Evolutionary conservation across 2,329 filamentous ascomycete species (phyloP).

Genomic region (Trichophyton schoenleinii): DNA sequence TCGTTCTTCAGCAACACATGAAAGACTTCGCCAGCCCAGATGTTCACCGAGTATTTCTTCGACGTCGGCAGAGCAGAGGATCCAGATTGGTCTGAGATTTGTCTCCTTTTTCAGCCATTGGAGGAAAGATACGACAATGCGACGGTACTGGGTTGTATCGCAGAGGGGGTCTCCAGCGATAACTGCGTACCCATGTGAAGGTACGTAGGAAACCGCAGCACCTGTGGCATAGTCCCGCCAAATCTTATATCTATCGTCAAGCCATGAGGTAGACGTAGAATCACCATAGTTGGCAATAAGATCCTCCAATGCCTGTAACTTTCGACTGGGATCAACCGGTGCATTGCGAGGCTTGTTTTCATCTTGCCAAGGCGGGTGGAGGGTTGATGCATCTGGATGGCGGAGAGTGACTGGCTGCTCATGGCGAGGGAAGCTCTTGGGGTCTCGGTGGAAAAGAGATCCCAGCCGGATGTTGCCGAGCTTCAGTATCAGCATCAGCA

Average conservation of each 20-base stretch:
- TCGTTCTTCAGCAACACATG: conserved; percentile 78
- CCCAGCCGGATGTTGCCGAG: conserved; percentile 82
- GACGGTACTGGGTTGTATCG: conserved; percentile 60
- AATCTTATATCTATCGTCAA: conserved; percentile 75
- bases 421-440: conserved; percentile 66
- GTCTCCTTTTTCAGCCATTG: conserved; percentile 60
- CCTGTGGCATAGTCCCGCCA: conserved; percentile 72
- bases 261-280: conserved; percentile 85
- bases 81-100: conserved; percentile 70
- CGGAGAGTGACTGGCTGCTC: conserved; percentile 53
- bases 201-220: conserved; percentile 73
- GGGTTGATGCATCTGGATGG: conserved; percentile 77
- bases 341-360: conserved; percentile 22
- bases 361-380: conserved; percentile 51
- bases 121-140: conserved; percentile 62
- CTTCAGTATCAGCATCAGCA: conserved; percentile 73
- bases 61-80: conserved; percentile 66
- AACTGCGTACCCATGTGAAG: conserved; percentile 65
- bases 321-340: conserved; percentile 34
- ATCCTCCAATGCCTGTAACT: conserved; percentile 65
- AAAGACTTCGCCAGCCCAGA: conserved; percentile 78
- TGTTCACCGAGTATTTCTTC: conserved; percentile 69
- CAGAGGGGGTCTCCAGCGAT: conserved; percentile 81
- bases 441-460: conserved; percentile 76
- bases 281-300: conserved; percentile 93